phyloP scores from a whole-genome alignment of 495 filamentous ascomycete species.

The Pyrenula aspistea region DNA sequence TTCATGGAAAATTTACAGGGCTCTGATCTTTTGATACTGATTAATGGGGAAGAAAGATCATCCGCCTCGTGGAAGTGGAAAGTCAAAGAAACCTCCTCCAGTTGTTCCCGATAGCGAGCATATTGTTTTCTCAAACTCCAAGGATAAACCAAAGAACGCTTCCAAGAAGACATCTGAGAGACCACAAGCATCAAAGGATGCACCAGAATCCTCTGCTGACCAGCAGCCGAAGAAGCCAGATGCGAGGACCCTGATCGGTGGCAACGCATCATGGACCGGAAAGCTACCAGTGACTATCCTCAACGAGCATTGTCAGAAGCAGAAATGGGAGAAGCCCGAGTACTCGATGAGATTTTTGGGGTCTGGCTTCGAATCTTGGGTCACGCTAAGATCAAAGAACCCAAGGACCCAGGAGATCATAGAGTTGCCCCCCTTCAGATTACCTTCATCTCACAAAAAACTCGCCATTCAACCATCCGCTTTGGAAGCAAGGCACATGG shows the following conservation, averaged over 20 bases:
- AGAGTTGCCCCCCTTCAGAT: constrained; percentile 63
- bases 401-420: constrained; percentile 69
- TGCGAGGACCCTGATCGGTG: constrained; percentile 80
- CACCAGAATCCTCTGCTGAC: constrained; percentile 28
- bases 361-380: constrained; percentile 63
- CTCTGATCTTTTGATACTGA: background rate
- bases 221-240: constrained; percentile 59
- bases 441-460: constrained; percentile 62
- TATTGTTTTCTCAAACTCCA: constrained; percentile 57
- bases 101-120: constrained; percentile 27
- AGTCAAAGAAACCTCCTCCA: constrained; percentile 7
- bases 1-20: background rate
- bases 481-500: constrained; percentile 85
- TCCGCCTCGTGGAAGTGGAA: constrained; percentile 5
- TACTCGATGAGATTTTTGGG: constrained; percentile 54
- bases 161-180: constrained; percentile 23
- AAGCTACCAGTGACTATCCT: constrained; percentile 90
- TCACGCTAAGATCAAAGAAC: constrained; percentile 67
- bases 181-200: constrained; percentile 30
- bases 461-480: constrained; percentile 58
- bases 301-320: constrained; percentile 87
- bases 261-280: constrained; percentile 83
- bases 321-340: constrained; percentile 89
- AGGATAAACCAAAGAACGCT: constrained; percentile 33
- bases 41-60: constrained; percentile 1